These are phyloP conservation scores for Pythium grandisporangium DNA, from an alignment of 352 stramenopile genomes.

Conservation along the genomic window DNA sequence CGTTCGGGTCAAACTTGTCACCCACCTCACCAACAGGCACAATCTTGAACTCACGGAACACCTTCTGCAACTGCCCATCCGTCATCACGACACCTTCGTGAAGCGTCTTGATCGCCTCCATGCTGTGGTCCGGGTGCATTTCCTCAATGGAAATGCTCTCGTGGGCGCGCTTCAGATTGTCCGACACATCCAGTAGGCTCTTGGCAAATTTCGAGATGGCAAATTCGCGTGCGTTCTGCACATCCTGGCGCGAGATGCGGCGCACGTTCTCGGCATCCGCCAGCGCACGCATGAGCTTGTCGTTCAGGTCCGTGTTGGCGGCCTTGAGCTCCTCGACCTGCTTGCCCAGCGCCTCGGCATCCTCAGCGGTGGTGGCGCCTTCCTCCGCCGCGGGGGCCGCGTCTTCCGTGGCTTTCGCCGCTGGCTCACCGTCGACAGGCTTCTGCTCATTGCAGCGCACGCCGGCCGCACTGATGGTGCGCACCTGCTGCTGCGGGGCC, in stretches of 20 bases:
- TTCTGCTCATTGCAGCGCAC: conserved; percentile 48
- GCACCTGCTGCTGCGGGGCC: conserved; percentile 29
- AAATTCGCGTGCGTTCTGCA: conserved; percentile 91
- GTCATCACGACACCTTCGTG: conserved; percentile 93
- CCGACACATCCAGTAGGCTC: conserved; percentile 94
- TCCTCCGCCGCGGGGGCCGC: conserved; percentile 6
- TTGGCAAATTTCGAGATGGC: conserved; percentile 96
- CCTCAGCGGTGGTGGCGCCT: conserved; percentile 9
- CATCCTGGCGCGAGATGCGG: conserved; percentile 90
- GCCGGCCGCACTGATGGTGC: conserved; percentile 30
- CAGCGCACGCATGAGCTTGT: conserved; percentile 84
- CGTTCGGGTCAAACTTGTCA: conserved; percentile 97
- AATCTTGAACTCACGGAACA: conserved; percentile 91
- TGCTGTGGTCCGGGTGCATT: conserved; percentile 55
- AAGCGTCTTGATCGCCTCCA: conserved; percentile 61
- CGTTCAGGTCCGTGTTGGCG: conserved; percentile 77
- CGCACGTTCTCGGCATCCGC: conserved; percentile 98
- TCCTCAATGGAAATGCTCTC: conserved; percentile 77
- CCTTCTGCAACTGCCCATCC: conserved; percentile 92
- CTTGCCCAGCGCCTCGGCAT: conserved; percentile 43
- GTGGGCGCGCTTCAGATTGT: conserved; percentile 96
- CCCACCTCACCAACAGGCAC: conserved; percentile 87
- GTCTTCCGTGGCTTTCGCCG: too few species aligned
- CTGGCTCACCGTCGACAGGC: too few species aligned
- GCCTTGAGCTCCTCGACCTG: conserved; percentile 61